Evolutionary conservation across 179 eudicot genomes (phyloP).

Genomic region (Spinacia oleracea): DNA sequence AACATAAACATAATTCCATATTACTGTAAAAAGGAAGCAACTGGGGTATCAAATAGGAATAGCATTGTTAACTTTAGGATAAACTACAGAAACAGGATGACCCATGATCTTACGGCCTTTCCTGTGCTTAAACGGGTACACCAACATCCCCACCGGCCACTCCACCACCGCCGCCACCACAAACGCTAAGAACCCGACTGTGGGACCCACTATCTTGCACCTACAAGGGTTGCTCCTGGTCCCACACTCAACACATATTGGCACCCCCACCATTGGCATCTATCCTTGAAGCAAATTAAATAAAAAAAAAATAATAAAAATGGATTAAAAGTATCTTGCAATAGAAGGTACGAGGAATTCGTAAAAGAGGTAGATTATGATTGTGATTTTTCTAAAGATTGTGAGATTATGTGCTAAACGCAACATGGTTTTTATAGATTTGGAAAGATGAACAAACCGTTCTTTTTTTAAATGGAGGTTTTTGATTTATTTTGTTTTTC

Average conservation of each 20-base stretch:
- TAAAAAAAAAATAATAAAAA: not conserved
- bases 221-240: constrained; percentile 64
- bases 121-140: constrained; percentile 54
- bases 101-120: constrained; percentile 79
- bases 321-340: constrained; percentile 12
- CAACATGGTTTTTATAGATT: constrained; percentile 34
- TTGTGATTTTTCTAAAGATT: constrained; percentile 7
- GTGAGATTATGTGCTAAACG: constrained; percentile 29
- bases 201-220: constrained; percentile 86
- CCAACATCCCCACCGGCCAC: constrained; percentile 81
- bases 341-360: constrained; percentile 16
- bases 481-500: not conserved
- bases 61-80: constrained; percentile 49
- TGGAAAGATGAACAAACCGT: not conserved
- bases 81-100: constrained; percentile 65
- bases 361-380: constrained; percentile 29
- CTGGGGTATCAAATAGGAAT: constrained; percentile 69
- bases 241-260: constrained; percentile 80
- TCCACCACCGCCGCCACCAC: constrained; percentile 73
- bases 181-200: constrained; percentile 69
- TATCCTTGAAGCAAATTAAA: constrained; percentile 12
- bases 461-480: not conserved
- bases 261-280: constrained; percentile 40
- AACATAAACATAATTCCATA: no score
- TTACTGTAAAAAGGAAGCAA: no score